Evolutionary conservation across 1,139 yeast genomes (phyloP), one percentile per base, ranked within the genome.

Genomic region (Blastobotrys elegans): DNA sequence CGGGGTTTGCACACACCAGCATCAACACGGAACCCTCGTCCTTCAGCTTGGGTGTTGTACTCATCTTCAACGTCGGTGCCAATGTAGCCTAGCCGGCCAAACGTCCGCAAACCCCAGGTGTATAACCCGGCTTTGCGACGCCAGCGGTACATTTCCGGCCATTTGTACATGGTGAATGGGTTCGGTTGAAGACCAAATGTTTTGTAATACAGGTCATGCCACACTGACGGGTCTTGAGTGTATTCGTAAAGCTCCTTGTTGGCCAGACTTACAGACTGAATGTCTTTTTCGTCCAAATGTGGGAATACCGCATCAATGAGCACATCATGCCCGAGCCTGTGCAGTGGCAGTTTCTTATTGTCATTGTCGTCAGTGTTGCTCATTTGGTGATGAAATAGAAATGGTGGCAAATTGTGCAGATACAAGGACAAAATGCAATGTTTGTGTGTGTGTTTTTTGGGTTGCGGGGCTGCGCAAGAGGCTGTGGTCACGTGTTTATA

Each of bases 21-120:
- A 2, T 42, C 42, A 3, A 35, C 40, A 13, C 35, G 26, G 46
- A 55, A 54, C 59, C 2, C 72, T 70, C 2, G 69, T 22, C 44
- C 41, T 7, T 46, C 31, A 11, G 44, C 43, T 31, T 41, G 37
- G 5, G 50, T 43, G 8, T 41, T 41, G n/a, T 37, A 21, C n/a
- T 45, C 45, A 39, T 16, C 16, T 8, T 50, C 52, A 10, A 58
- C 51, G 2, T 53, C 52, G 4, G 37, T 22, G 53, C 5, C 68
- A 57, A 36, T 31, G 53, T 74, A 76, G 0, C 92, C 94, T 43
- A 84, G 66, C 38, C 92, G 63, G 1, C 82, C 83, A 43, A 71
- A 69, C 27, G 65, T 65, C 5, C 74, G 59, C 14, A 75, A 65
- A 1, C 89, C 87, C 94, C 94, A 83, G 0, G 87, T 79, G 54